Conservation (phyloP, 805 yeast genomes). For the Wickerhamiella cacticola region DNA sequence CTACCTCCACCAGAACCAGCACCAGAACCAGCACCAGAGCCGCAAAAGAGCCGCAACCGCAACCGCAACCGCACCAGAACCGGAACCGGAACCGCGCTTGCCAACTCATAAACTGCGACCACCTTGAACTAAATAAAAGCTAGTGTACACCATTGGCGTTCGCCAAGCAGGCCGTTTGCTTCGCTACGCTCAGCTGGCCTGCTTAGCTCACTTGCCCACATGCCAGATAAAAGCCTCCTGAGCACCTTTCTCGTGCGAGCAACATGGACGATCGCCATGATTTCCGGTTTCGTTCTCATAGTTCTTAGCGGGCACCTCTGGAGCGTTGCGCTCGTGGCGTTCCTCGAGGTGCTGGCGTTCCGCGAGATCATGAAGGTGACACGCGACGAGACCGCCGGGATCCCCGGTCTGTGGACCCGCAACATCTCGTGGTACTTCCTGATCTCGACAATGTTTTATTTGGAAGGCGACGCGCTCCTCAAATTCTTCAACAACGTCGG, state of each 20-base stretch:
- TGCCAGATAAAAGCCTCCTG: constrained; percentile 3
- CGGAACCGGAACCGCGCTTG: too few species aligned
- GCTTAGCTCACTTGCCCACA: neutral
- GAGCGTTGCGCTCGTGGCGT: constrained; percentile 56
- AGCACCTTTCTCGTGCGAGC: constrained; percentile 75
- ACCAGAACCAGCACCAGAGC: too few species aligned
- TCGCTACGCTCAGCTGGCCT: too few species aligned
- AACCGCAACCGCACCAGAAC: too few species aligned
- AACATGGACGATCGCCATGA: constrained; percentile 89
- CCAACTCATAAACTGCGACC: too few species aligned
- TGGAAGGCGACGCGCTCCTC: constrained; percentile 76
- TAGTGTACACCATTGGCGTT: too few species aligned
- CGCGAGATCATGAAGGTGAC: constrained; percentile 83
- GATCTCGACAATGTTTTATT: constrained; percentile 72
- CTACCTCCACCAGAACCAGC: too few species aligned
- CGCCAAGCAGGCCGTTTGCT: too few species aligned
- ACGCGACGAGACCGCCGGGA: constrained; percentile 68
- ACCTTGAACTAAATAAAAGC: too few species aligned
- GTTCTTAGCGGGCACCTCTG: constrained; percentile 77
- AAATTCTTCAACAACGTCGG: constrained; percentile 48
- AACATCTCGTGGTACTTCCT: constrained; percentile 89
- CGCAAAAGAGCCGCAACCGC: too few species aligned
- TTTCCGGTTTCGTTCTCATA: constrained; percentile 53
- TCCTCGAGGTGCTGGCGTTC: constrained; percentile 72
- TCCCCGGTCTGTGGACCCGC: constrained; percentile 53